These are phyloP conservation scores for Fonsecaea multimorphosa DNA, from an alignment of 2,329 filamentous ascomycete genomes.

Conservation along the genomic window DNA sequence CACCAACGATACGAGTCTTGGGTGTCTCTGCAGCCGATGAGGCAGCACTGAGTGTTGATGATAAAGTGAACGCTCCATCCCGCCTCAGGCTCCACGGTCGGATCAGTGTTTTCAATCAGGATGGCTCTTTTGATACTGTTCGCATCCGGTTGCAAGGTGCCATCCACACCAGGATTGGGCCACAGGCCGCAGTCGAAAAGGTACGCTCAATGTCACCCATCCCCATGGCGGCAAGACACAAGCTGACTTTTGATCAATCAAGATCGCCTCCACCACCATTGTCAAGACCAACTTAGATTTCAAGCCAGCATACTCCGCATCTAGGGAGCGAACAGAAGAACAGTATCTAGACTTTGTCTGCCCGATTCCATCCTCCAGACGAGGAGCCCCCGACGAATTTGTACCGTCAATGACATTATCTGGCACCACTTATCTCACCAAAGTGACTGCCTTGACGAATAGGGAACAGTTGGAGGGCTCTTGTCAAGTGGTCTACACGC, in stretches of 20 bases:
- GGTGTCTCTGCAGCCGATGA: constrained; percentile 23
- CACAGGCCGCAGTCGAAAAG: constrained; percentile 25
- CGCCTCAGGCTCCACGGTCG: constrained; percentile 28
- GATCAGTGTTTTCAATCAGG: constrained; percentile 25
- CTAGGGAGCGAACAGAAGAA: constrained; percentile 24
- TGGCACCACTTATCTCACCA: constrained; percentile 33
- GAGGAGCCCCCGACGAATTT: constrained; percentile 13
- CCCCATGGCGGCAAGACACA: not conserved
- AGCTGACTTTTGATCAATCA: not conserved
- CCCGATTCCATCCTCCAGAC: constrained; percentile 16
- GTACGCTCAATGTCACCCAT: not conserved
- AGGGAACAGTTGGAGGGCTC: constrained; percentile 30
- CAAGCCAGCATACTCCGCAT: constrained; percentile 31
- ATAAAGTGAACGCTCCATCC: constrained; percentile 16
- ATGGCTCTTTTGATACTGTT: constrained; percentile 31
- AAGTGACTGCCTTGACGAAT: constrained; percentile 29
- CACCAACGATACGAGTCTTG: constrained; percentile 29
- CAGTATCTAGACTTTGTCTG: constrained; percentile 33
- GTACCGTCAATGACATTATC: constrained; percentile 31
- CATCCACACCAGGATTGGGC: constrained; percentile 27
- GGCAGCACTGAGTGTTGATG: constrained; percentile 5
- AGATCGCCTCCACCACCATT: constrained; percentile 24
- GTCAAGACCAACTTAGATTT: constrained; percentile 26
- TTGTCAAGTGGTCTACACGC: constrained; percentile 34
- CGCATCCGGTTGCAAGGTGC: constrained; percentile 28